These are phyloP conservation scores for Cyberlindnera veronae DNA, from an alignment of 805 yeast genomes.

Conservation along the genomic window DNA sequence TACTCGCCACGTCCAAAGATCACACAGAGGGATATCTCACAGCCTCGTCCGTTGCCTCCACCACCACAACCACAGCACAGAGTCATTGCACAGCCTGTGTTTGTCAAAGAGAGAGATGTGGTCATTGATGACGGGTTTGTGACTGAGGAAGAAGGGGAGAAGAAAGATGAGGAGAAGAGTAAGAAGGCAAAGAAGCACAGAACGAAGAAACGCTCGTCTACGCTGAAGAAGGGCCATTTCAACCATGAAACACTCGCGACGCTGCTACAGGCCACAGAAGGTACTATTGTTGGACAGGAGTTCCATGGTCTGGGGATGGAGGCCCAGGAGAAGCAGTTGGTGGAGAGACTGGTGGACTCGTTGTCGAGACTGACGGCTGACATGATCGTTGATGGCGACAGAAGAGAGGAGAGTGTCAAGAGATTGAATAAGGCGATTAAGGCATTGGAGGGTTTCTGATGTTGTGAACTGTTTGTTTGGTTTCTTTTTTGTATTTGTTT, in stretches of 20 bases:
- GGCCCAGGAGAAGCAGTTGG: constrained; percentile 66
- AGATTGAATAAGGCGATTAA: constrained; percentile 78
- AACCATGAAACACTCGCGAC: constrained; percentile 34
- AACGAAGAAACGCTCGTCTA: constrained; percentile 8
- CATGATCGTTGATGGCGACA: constrained; percentile 79
- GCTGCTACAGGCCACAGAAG: constrained; percentile 37
- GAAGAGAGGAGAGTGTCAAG: constrained; percentile 75
- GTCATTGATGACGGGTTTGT: constrained; percentile 26
- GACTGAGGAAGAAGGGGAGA: constrained; percentile 25
- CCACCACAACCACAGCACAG: constrained; percentile 28
- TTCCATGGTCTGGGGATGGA: constrained; percentile 73
- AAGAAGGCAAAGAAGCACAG: no score
- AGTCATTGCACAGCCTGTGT: constrained; percentile 1
- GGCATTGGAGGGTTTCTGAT: constrained; percentile 77
- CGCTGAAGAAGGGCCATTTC: constrained; percentile 22
- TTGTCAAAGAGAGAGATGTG: neutral
- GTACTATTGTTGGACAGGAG: constrained; percentile 48
- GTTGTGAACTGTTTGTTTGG: neutral
- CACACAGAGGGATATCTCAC: constrained; percentile 6
- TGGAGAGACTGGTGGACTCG: constrained; percentile 85
- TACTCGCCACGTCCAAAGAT: neutral
- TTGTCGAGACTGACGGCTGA: constrained; percentile 84
- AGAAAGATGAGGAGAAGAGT: constrained; percentile 5
- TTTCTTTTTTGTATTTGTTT: neutral
- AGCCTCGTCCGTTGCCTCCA: constrained; percentile 24